phyloP scores from a whole-genome alignment of 2,329 filamentous ascomycete species.

The Paecilomyces dactylethromorphus region DNA sequence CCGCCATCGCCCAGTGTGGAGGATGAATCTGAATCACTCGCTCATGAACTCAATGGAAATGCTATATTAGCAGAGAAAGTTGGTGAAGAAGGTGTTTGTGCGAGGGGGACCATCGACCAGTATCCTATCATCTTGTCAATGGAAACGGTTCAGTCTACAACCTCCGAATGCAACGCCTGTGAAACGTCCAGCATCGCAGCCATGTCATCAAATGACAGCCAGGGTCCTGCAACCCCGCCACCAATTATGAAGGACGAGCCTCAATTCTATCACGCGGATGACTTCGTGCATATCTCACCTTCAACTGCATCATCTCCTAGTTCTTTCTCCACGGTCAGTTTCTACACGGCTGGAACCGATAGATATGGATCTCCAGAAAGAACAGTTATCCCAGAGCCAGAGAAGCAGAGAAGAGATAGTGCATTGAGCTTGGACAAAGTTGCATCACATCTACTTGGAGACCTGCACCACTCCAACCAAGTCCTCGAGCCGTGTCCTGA shows the following conservation, averaged over 20 bases:
- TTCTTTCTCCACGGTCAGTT: constrained; percentile 2
- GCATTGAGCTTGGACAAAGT: neutral
- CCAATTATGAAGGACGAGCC: constrained; percentile 11
- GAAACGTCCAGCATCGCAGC: constrained; percentile 12
- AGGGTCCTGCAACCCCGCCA: constrained; percentile 21
- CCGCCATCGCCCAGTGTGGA: constrained; percentile 41
- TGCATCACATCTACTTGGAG: neutral
- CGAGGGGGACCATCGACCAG: constrained; percentile 38
- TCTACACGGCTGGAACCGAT: neutral
- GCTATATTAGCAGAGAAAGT: constrained; percentile 23
- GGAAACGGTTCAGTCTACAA: constrained; percentile 12
- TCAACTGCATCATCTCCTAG: constrained; percentile 4
- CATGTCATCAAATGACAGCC: constrained; percentile 21
- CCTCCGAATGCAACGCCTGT: constrained; percentile 10
- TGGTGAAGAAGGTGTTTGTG: constrained; percentile 24
- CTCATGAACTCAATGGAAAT: constrained; percentile 31
- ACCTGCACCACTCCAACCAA: neutral
- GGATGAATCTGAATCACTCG: constrained; percentile 36
- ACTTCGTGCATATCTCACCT: constrained; percentile 1
- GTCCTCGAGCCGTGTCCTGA: neutral
- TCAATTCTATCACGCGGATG: constrained; percentile 3
- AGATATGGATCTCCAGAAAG: neutral
- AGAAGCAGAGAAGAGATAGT: neutral
- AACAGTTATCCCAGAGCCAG: neutral
- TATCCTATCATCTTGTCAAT: constrained; percentile 35